Evolutionary conservation across 1,139 yeast genomes (phyloP), one percentile per base, ranked within the genome.

Genomic region (Scheffersomyces cryptocercus): DNA sequence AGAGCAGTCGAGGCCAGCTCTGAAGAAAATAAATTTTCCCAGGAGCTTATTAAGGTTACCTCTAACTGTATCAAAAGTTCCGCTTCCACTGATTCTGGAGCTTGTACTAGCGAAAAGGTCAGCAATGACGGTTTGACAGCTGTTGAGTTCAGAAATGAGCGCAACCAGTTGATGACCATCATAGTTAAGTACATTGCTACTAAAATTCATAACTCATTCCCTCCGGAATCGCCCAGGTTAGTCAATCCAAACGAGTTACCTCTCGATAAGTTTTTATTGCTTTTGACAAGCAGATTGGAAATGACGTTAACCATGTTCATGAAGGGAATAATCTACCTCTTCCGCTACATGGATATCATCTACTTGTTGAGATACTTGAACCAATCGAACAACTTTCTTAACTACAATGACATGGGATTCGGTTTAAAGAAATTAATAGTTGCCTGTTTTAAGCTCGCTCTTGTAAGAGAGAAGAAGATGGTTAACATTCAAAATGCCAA

Each of bases 271-370:
- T 74, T 71, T 43, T 60, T 74, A 37, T 59, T 73, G 45, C 58
- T 72, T 34, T 61, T 74, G 45, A 64, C 73, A 11, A 64, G 71
- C 46, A 60, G 79, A 44, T 65, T 74, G 41, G 65, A 62, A 45
- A 57, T 74, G 39, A 55, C 74, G 1, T 52, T 74, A 30, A 61
- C 69, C 3, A 57, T 62, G 46, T 75, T 75, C 50, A 63, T 74
- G 63, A 73, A 70, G 49, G 73, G 77, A 4, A 62, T 68, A 31
- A 70, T 75, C 35, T 74, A 74, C 51, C 59, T 75, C 38, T 73
- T 74, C 58, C 65, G 80, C 44, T 75, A 75, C 52, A 75, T 75
- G 78, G 79, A 75, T 52, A 71, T 74, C 33, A 70, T 75, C 40
- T 75, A 74, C 53, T 64, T 75, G 45, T 65, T 75, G 50, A 58